Percentiles rank a stretch among this genome's conserved stretches.
Evolutionary conservation across 2,329 filamentous ascomycete species (phyloP).

Genomic region (Xylaria sp.): DNA sequence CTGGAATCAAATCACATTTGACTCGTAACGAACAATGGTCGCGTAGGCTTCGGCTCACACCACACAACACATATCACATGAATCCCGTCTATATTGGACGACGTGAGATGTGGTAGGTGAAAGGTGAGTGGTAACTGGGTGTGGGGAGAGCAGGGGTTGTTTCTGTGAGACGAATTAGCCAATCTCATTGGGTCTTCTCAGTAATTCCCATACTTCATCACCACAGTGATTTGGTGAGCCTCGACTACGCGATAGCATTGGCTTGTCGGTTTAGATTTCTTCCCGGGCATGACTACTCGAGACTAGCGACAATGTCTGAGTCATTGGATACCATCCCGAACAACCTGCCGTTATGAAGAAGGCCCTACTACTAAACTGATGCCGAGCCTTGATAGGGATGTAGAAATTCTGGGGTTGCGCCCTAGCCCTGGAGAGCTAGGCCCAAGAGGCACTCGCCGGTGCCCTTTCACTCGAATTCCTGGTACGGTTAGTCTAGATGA

Average conservation of each 20-base stretch:
- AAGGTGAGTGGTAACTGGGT: not conserved
- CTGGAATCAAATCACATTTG: not conserved
- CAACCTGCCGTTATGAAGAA: not conserved
- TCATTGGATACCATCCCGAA: constrained; percentile 6
- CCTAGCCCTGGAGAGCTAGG: constrained; percentile 12
- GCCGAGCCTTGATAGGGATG: constrained; percentile 1
- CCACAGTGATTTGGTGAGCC: constrained; percentile 6
- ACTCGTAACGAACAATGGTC: constrained; percentile 1
- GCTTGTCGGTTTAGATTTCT: not conserved
- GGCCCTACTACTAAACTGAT: not conserved
- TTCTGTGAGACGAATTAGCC: constrained; percentile 29
- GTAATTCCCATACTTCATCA: constrained; percentile 4
- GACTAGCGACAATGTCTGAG: constrained; percentile 9
- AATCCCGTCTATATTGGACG: not conserved
- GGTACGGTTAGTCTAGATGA: constrained; percentile 14
- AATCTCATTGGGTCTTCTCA: constrained; percentile 35
- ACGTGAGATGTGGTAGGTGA: not conserved
- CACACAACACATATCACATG: constrained; percentile 6
- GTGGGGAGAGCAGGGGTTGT: constrained; percentile 11
- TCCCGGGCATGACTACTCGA: constrained; percentile 11
- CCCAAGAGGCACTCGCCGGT: constrained; percentile 1
- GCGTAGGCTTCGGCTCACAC: not conserved
- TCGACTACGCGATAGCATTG: constrained; percentile 5
- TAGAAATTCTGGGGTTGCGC: constrained; percentile 12
- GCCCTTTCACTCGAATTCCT: constrained; percentile 1